phyloP scores from a whole-genome alignment of 1,284 basidiomycete genomes.

The Ganoderma lucidum region DNA sequence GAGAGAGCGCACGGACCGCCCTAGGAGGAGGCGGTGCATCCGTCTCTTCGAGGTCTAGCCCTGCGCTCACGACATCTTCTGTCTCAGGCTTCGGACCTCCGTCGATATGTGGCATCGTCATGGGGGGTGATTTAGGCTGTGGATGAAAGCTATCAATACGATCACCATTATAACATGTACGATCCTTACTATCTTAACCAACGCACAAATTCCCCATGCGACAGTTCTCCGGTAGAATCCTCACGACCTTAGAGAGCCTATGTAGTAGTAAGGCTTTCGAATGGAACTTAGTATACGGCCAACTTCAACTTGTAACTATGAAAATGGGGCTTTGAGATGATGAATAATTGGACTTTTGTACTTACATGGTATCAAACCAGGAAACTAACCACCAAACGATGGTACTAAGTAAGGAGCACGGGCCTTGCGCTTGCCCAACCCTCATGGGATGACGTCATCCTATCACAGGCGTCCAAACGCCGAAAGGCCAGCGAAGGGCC shows the following conservation, averaged over 20 bases:
- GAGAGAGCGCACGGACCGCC: constrained; percentile 13
- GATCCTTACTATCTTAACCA: not conserved
- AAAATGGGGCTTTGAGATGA: not conserved
- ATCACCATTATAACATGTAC: not conserved
- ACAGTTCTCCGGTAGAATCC: not conserved
- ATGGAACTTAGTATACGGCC: too few relatives aligned
- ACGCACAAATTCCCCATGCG: not conserved
- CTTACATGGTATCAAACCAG: not conserved
- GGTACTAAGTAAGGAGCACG: not conserved
- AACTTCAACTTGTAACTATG: not conserved
- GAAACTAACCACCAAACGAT: not conserved
- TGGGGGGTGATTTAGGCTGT: not conserved
- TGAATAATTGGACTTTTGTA: not conserved
- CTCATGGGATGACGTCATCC: constrained; percentile 1
- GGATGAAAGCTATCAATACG: not conserved
- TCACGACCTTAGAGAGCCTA: not conserved
- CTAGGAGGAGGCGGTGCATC: not conserved
- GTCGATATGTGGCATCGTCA: not conserved
- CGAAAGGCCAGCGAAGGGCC: too few relatives aligned
- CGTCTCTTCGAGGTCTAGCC: not conserved
- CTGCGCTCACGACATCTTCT: not conserved
- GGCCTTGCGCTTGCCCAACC: not conserved
- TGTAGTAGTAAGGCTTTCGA: too few relatives aligned
- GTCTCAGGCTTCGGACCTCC: not conserved
- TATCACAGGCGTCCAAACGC: not conserved